Evolutionary conservation across 495 filamentous ascomycete species (phyloP).

Genomic region (Talaromyces thailandensis): DNA sequence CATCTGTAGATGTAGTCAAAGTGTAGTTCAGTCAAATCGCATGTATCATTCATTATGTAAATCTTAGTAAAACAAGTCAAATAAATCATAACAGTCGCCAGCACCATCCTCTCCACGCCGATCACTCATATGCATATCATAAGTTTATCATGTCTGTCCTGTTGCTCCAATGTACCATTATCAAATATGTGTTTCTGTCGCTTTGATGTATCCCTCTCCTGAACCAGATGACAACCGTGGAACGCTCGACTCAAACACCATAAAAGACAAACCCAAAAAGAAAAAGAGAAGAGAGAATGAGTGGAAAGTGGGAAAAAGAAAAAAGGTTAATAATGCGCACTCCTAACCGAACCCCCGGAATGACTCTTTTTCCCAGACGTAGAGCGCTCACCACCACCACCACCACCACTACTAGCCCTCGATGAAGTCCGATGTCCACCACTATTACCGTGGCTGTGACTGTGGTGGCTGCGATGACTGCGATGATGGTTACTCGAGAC

Average conservation of each 20-base stretch:
- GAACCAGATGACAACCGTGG: not conserved
- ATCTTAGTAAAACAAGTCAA: not conserved
- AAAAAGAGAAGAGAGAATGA: not conserved
- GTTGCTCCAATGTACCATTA: not conserved
- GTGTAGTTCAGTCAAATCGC: too few species aligned
- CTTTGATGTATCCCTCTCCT: not conserved
- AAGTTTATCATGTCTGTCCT: not conserved
- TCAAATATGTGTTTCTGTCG: not conserved
- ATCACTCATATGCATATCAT: not conserved
- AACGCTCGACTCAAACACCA: not conserved
- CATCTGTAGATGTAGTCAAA: not conserved
- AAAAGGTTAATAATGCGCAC: conserved; percentile 14
- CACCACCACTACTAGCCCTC: too few species aligned
- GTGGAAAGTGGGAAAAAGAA: not conserved
- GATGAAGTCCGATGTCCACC: not conserved
- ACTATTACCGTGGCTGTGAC: not conserved
- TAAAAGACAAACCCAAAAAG: too few species aligned
- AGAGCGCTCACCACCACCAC: conserved; percentile 26
- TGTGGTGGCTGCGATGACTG: not conserved
- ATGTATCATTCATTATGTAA: not conserved
- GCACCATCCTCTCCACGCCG: not conserved
- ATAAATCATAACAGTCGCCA: not conserved
- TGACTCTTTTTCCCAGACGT: conserved; percentile 13
- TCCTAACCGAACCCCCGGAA: conserved; percentile 17
- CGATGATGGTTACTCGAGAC: conserved; percentile 30